Evolutionary conservation across 2,329 filamentous ascomycete genomes (phyloP), one percentile per base, ranked within the genome.

Genomic region (Talaromyces sp.): DNA sequence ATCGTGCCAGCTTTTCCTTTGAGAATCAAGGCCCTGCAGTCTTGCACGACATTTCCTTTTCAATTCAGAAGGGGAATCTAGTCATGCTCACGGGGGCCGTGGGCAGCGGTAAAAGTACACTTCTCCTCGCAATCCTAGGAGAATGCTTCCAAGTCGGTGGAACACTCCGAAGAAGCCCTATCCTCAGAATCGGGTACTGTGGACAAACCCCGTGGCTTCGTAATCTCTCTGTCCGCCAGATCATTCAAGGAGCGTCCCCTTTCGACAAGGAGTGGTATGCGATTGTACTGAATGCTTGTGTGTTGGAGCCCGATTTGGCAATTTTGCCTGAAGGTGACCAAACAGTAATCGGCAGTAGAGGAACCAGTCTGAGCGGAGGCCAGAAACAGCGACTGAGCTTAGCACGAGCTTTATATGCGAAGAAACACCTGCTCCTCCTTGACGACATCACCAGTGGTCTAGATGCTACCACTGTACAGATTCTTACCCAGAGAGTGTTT

Each of bases 301-400:
- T n/a, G n/a, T n/a, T n/a, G n/a, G n/a, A n/a, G n/a, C n/a, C n/a
- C n/a, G n/a, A n/a, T n/a, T n/a, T n/a, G n/a, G n/a, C n/a, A n/a
- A n/a, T n/a, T 21, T 29, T 57, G 9, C 55, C 41, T 46, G 24
- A 35, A 49, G 55, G 41, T 35, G 55, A 50, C 24, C 14, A 50
- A 14, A 57, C 55, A n/a, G 31, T 29, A 24, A 19, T 57, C 50
- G 41, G 55, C 14, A 49, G 14, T 9, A 49, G 29, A 46, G 35
- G 35, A 13, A 13, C 5, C 17, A 13, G 4, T 57, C 82, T 99
- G 9, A 96, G 91, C 60, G 95, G 95, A 73, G 95, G 95, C 35
- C 95, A 99, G 76, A 96, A 96, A 75, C 95, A 98, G 76, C 90
- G 95, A 67, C n/a, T n/a, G n/a, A n/a, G n/a, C n/a, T n/a, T n/a